Conservation (phyloP, 1,139 yeast species). For the Candida labiduridarum region DNA sequence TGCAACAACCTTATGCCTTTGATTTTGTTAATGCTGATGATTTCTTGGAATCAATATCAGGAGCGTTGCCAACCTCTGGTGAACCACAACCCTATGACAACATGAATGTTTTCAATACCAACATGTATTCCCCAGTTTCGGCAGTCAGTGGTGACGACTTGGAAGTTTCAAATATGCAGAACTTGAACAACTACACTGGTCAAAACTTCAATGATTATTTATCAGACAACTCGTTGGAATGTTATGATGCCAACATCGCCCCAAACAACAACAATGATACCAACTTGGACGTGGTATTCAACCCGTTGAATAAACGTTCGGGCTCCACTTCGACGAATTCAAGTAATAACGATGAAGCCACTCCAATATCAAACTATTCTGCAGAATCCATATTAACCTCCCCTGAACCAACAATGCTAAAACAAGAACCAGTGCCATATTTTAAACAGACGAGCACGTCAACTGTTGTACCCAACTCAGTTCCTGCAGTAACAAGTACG, state of each 20-base stretch:
- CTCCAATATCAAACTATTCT: slow-evolving; percentile 32
- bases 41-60: slow-evolving; percentile 36
- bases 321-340: slow-evolving; percentile 14
- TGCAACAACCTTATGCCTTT: slow-evolving; percentile 15
- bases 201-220: slow-evolving; percentile 9
- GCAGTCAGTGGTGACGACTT: slow-evolving; percentile 14
- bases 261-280: neutral
- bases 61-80: slow-evolving; percentile 16
- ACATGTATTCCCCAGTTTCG: slow-evolving; percentile 14
- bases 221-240: slow-evolving; percentile 14
- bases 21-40: slow-evolving; percentile 41
- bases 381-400: slow-evolving; percentile 33
- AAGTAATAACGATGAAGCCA: slow-evolving; percentile 15
- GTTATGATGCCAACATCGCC: slow-evolving; percentile 8
- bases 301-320: slow-evolving; percentile 11
- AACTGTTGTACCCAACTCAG: neutral
- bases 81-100: neutral
- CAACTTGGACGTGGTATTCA: neutral
- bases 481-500: neutral
- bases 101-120: slow-evolving; percentile 5
- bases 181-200: slow-evolving; percentile 9
- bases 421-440: slow-evolving; percentile 7
- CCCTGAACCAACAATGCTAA: slow-evolving; percentile 27
- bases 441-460: neutral
- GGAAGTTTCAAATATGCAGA: slow-evolving; percentile 5